phyloP scores from a whole-genome alignment of 2,329 filamentous ascomycete genomes.

The Fusarium sp. region DNA sequence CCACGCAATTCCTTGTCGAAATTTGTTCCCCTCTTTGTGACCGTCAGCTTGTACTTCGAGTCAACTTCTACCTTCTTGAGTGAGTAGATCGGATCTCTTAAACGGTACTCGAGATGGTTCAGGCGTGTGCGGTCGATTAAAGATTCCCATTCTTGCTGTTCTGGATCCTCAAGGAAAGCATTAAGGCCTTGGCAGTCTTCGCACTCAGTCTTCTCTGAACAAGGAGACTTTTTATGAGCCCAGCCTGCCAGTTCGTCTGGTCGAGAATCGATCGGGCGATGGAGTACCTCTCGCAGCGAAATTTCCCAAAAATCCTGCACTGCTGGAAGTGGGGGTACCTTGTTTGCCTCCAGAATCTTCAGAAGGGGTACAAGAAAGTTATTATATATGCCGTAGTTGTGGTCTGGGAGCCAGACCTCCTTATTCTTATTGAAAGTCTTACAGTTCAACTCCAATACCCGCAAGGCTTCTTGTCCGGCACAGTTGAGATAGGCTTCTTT shows the following conservation, averaged over 20 bases:
- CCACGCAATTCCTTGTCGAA: background rate
- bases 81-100: conserved; percentile 4
- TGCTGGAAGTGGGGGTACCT: background rate
- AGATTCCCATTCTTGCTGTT: background rate
- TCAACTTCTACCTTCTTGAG: background rate
- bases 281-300: background rate
- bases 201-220: background rate
- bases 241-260: conserved; percentile 2
- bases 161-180: conserved; percentile 4
- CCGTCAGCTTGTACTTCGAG: background rate
- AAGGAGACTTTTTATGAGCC: conserved; percentile 4
- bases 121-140: background rate
- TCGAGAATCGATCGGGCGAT: background rate
- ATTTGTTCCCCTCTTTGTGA: conserved; percentile 9
- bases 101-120: background rate
- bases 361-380: background rate
- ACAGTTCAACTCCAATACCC: conserved; percentile 14
- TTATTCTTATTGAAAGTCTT: background rate
- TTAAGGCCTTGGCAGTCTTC: conserved; percentile 4
- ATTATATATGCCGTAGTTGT: background rate
- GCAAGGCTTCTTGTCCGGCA: background rate
- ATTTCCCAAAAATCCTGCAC: conserved; percentile 2
- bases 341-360: background rate
- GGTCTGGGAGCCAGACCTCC: background rate
- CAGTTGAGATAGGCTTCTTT: background rate